Percentiles rank a stretch among this genome's conserved stretches.
Conservation (phyloP, 768 basidiomycete species). For the Suillus bovinus region DNA sequence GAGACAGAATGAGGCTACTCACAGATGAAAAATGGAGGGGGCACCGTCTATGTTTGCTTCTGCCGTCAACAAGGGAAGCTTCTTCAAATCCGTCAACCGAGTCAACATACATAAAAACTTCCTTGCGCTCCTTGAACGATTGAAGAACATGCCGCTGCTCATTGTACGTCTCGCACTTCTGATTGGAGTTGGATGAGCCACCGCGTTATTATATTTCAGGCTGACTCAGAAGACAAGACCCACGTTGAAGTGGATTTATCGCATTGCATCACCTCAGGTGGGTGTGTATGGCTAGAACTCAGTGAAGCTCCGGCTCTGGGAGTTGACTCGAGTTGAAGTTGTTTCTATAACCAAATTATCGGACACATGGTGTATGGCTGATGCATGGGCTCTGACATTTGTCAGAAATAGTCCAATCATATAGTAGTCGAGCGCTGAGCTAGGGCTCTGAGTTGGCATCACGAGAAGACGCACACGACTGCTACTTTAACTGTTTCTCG, state of each 20-base stretch:
- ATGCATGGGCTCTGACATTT: neutral
- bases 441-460: neutral
- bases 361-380: neutral
- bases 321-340: too few species aligned
- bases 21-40: conserved; percentile 5
- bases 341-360: neutral
- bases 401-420: neutral
- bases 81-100: conserved; percentile 3
- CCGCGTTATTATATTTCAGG: too few species aligned
- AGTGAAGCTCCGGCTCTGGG: too few species aligned
- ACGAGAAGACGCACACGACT: neutral
- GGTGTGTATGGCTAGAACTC: too few species aligned
- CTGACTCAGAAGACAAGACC: too few species aligned
- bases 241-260: too few species aligned
- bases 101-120: conserved; percentile 6
- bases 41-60: neutral
- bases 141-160: neutral
- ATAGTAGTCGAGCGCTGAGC: too few species aligned
- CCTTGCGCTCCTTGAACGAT: conserved; percentile 4
- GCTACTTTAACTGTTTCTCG: neutral
- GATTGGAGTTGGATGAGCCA: neutral
- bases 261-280: too few species aligned
- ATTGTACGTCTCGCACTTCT: conserved; percentile 5
- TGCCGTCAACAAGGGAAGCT: neutral
- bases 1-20: neutral